phyloP scores from a whole-genome alignment of 169 alveolate species.

The Plasmodium sp. region DNA sequence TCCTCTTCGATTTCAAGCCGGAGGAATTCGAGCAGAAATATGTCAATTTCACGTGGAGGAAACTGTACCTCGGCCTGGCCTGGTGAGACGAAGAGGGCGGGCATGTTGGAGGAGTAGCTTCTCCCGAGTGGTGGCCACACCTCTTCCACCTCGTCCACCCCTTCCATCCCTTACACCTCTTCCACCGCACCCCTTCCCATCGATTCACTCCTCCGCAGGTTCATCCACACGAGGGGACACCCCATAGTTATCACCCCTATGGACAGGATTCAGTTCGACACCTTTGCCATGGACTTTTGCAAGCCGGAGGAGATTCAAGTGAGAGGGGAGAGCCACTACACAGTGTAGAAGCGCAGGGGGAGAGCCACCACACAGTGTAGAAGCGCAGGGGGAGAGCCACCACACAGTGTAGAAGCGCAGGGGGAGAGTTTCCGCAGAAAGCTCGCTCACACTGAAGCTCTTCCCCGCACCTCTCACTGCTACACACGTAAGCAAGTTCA shows the following conservation, averaged over 20 bases:
- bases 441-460: background rate
- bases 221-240: conserved; percentile 62
- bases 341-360: background rate
- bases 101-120: too few relatives aligned
- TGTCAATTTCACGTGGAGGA: conserved; percentile 51
- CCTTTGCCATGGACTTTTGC: conserved; percentile 62
- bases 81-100: background rate
- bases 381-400: too few relatives aligned
- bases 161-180: background rate
- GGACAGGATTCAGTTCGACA: conserved; percentile 38
- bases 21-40: conserved; percentile 33
- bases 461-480: too few relatives aligned
- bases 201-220: background rate
- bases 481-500: background rate
- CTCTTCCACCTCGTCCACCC: background rate
- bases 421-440: background rate
- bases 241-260: conserved; percentile 45
- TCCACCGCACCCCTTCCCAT: background rate
- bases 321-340: background rate
- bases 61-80: conserved; percentile 30
- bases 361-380: too few relatives aligned
- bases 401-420: background rate
- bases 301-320: conserved; percentile 70
- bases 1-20: conserved; percentile 29
- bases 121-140: too few relatives aligned